These are phyloP conservation scores for Kodamaea neixiangensis DNA, from an alignment of 805 yeast genomes.

Conservation along the genomic window DNA sequence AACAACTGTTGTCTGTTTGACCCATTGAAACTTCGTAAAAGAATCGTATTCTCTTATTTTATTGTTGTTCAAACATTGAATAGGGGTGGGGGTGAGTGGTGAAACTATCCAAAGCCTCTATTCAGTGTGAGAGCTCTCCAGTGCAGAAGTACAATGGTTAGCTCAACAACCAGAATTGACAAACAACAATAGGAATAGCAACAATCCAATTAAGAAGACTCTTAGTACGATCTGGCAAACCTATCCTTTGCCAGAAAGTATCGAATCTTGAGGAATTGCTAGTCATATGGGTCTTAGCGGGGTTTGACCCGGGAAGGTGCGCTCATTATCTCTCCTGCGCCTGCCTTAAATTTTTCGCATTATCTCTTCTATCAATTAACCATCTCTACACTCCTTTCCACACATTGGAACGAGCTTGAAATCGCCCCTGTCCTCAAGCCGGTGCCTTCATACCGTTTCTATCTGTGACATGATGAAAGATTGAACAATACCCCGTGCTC, in stretches of 20 bases:
- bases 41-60: background rate
- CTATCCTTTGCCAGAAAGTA: background rate
- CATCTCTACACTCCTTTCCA: background rate
- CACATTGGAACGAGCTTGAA: background rate
- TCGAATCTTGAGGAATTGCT: no score
- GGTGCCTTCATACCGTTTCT: background rate
- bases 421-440: background rate
- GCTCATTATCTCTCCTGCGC: background rate
- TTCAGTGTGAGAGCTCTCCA: background rate
- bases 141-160: background rate
- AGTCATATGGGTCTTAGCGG: no score
- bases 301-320: no score
- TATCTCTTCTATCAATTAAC: background rate
- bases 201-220: background rate
- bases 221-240: background rate
- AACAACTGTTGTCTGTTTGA: background rate
- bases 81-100: background rate
- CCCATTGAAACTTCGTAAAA: background rate
- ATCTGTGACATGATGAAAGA: constrained; percentile 2
- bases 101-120: background rate
- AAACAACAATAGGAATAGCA: background rate
- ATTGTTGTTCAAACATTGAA: background rate
- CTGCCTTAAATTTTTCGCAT: background rate
- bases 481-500: background rate
- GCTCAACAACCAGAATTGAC: background rate